Base-by-base conservation (phyloP, 2,329 filamentous ascomycete genomes). In the Tolypocladium amazonense region DNA sequence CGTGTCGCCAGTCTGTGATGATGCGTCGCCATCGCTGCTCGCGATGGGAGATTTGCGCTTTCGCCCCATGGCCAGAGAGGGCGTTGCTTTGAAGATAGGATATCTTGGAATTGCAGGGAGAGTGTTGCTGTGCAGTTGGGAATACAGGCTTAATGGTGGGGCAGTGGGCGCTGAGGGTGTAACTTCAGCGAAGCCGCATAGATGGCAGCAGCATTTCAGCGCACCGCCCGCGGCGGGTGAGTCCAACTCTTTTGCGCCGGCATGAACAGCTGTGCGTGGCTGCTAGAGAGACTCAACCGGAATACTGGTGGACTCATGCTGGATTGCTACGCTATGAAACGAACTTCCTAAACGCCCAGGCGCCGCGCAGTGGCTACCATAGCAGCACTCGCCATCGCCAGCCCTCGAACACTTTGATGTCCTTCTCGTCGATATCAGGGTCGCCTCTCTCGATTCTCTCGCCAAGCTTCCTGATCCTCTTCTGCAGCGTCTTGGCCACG, bases 331-430 rank as follows among this genome's bases (percentile, higher is more conserved):
- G 43, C 4, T 4, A 15, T 47, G 23, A 20, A 20, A 20, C 20
- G 38, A 39, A 39, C 15, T 14, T 47, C 2, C 14, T 3, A 27
- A 47, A 27, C 3, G 43, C n/a, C 43, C n/a, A 23, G n/a, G 20
- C 39, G 7, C 39, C 15, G 15, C 39, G 18, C 39, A 20, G 15
- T 11, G 39, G n/a, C 39, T 15, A 47, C 47, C 50, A 53, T 35
- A 78, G 64, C 62, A 85, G 62, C 25, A 85, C 73, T 56, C 81
- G 72, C 82, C 82, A 85, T 60, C 82, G 73, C 82, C 82, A 85
- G 1, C 82, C 81, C 39, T 76, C 72, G 23, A 85, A 68, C 18
- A 77, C 52, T 65, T 76, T 76, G 62, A 84, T 59, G 60, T 85
- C 82, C 41, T 71, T 72, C 27, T 82, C 79, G 2, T 71, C 71